These are phyloP conservation scores for Paraconiothyrium sp. DNA, from an alignment of 2,329 filamentous ascomycete species.

Conservation along the genomic window DNA sequence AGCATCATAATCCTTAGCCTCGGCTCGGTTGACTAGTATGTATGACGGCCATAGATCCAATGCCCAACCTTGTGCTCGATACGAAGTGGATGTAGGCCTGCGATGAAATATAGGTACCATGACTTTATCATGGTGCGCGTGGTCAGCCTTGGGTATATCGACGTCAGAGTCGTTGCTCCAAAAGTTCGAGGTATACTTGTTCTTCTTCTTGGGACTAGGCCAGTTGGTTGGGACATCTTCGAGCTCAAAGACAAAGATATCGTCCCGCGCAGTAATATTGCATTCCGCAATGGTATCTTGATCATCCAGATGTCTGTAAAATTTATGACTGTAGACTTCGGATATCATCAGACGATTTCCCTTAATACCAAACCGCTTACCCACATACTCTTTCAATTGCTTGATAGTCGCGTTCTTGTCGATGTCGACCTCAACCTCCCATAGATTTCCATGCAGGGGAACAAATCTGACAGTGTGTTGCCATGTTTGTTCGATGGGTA, in stretches of 20 bases:
- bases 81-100: slow-evolving; percentile 46
- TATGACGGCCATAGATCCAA: slow-evolving; percentile 67
- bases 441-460: slow-evolving; percentile 75
- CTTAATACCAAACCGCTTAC: slow-evolving; percentile 63
- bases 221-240: slow-evolving; percentile 82
- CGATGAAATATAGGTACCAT: slow-evolving; percentile 78
- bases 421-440: slow-evolving; percentile 79
- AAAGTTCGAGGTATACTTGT: slow-evolving; percentile 55
- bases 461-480: slow-evolving; percentile 77
- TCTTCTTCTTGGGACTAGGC: slow-evolving; percentile 60
- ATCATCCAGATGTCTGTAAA: slow-evolving; percentile 88
- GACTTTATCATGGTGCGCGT: slow-evolving; percentile 70
- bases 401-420: slow-evolving; percentile 78
- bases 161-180: slow-evolving; percentile 55
- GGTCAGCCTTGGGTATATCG: slow-evolving; percentile 64
- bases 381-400: slow-evolving; percentile 70
- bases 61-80: slow-evolving; percentile 45
- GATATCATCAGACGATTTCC: slow-evolving; percentile 75
- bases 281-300: slow-evolving; percentile 71
- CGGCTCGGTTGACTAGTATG: slow-evolving; percentile 77
- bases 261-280: slow-evolving; percentile 68
- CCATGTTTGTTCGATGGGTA: slow-evolving; percentile 89
- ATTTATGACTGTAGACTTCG: slow-evolving; percentile 83
- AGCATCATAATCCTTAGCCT: slow-evolving; percentile 72
- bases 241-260: slow-evolving; percentile 79